A percentile compares a stretch with the other conserved stretches of the same genome.
Evolutionary conservation across 495 filamentous ascomycete genomes (phyloP).

Genomic region (Antarctomyces pellizariae): DNA sequence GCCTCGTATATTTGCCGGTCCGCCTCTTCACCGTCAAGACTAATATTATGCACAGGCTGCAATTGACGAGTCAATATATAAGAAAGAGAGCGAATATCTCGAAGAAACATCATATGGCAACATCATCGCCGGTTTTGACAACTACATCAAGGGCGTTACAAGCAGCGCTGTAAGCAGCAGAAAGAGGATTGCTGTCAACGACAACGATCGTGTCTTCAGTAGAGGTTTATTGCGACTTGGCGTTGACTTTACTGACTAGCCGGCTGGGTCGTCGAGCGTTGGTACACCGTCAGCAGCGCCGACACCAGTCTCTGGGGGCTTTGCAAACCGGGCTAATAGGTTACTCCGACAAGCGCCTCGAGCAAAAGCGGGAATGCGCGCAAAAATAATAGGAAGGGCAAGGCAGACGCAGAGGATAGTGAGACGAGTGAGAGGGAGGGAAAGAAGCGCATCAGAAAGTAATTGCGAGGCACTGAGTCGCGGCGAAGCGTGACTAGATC

Average conservation of each 20-base stretch:
- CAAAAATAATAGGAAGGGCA: conserved; percentile 20
- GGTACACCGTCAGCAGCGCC: conserved; percentile 15
- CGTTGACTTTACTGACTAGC: conserved; percentile 10
- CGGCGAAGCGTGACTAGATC: conserved; percentile 17
- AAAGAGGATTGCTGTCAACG: conserved; percentile 24
- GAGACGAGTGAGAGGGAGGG: conserved; percentile 19
- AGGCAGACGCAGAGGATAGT: conserved; percentile 22
- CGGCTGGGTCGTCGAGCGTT: conserved; percentile 10
- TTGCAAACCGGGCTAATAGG: conserved; percentile 17
- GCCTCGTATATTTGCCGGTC: too few relatives aligned
- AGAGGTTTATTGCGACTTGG: neutral
- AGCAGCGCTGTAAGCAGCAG: conserved; percentile 19
- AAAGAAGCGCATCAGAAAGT: conserved; percentile 21
- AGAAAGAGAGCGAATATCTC: conserved; percentile 69
- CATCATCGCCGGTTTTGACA: conserved; percentile 93
- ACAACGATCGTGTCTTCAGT: conserved; percentile 32
- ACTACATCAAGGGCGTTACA: conserved; percentile 68
- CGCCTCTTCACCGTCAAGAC: too few relatives aligned
- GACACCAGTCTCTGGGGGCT: conserved; percentile 22
- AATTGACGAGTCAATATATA: conserved; percentile 60
- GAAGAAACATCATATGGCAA: conserved; percentile 79
- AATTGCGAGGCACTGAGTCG: conserved; percentile 25
- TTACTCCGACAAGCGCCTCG: conserved; percentile 18
- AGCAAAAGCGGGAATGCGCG: conserved; percentile 12
- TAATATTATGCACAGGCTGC: too few relatives aligned